phyloP scores from a whole-genome alignment of 495 filamentous ascomycete genomes.

The Thermothielavioides terrestris region DNA sequence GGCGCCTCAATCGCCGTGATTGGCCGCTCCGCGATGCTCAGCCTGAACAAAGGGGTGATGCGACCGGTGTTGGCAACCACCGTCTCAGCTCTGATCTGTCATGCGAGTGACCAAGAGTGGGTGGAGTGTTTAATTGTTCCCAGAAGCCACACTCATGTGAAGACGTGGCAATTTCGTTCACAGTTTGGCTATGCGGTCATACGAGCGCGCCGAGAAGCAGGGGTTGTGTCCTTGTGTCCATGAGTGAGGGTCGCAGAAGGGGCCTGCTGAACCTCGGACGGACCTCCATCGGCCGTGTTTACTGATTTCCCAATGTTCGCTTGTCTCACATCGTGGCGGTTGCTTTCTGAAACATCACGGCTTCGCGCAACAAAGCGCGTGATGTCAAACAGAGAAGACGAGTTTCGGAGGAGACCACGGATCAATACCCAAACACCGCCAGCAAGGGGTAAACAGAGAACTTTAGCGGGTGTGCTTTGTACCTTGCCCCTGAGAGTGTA shows the following conservation, averaged over 20 bases:
- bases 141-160: constrained; percentile 2
- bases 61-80: neutral
- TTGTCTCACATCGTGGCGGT: constrained; percentile 3
- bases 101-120: neutral
- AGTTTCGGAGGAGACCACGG: no score
- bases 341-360: constrained; percentile 15
- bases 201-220: constrained; percentile 7
- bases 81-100: neutral
- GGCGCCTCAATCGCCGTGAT: constrained; percentile 3
- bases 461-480: no score
- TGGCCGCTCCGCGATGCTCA: neutral
- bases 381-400: no score
- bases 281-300: constrained; percentile 8
- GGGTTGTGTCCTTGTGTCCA: constrained; percentile 7
- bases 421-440: no score
- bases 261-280: constrained; percentile 17
- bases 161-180: neutral
- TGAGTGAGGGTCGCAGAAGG: neutral
- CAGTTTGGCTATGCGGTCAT: neutral
- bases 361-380: constrained; percentile 3
- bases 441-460: no score
- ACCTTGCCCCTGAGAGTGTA: no score
- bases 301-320: constrained; percentile 3
- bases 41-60: constrained; percentile 9
- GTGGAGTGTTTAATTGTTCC: neutral